A percentile compares a stretch with the other conserved stretches of the same genome.
Evolutionary conservation across 2,329 filamentous ascomycete species (phyloP).

Genomic region (Diatrype stigma): DNA sequence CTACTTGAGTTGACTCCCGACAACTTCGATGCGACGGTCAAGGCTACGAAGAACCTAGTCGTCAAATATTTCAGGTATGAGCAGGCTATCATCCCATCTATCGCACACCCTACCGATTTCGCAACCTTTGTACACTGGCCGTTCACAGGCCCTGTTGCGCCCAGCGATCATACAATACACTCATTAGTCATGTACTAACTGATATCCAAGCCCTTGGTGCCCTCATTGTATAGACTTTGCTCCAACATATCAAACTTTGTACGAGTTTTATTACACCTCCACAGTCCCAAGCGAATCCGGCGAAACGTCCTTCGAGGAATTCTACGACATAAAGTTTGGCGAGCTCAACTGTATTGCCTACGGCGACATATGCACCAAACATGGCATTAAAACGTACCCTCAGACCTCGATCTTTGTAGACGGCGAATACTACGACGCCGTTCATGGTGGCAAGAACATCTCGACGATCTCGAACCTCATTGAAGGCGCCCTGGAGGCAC

Average conservation of each 20-base stretch:
- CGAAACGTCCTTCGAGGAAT: conserved; percentile 59
- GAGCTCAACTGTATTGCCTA: conserved; percentile 81
- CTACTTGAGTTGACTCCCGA: conserved; percentile 56
- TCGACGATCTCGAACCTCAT: conserved; percentile 63
- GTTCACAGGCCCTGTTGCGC: conserved; percentile 1
- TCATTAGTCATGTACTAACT: conserved; percentile 1
- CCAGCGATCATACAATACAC: not conserved
- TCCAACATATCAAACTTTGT: conserved; percentile 84
- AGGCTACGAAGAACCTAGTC: conserved; percentile 48
- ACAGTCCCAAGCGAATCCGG: conserved; percentile 58
- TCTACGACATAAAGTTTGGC: conserved; percentile 87
- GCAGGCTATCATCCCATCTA: not conserved
- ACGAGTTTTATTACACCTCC: conserved; percentile 93
- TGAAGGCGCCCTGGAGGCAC: conserved; percentile 71
- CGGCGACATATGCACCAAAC: conserved; percentile 68
- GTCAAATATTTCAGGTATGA: conserved; percentile 66
- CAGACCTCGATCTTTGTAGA: conserved; percentile 77
- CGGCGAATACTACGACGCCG: conserved; percentile 60
- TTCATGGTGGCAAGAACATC: conserved; percentile 66
- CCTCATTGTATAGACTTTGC: conserved; percentile 75
- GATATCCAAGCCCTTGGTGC: conserved; percentile 48
- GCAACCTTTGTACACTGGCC: conserved; percentile 1
- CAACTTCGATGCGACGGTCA: conserved; percentile 54
- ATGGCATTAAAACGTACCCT: conserved; percentile 68
- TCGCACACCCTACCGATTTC: conserved; percentile 1